A percentile compares a stretch with the other conserved stretches of the same genome.
These are phyloP conservation scores for Astrothelium macrocarpum DNA, from an alignment of 495 filamentous ascomycete species.

Conservation along the genomic window DNA sequence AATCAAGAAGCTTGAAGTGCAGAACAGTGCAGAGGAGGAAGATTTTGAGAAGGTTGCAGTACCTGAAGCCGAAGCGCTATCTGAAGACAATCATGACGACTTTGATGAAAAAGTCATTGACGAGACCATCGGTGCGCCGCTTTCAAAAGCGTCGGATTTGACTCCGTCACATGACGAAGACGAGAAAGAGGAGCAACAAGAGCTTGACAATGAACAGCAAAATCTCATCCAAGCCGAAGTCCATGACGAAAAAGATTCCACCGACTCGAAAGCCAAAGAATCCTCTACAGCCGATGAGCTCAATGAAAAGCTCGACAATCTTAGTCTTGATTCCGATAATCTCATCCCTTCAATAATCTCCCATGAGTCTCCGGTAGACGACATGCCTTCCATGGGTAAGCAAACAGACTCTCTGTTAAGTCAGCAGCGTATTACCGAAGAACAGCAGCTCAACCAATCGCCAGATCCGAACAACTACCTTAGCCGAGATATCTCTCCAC, in stretches of 20 bases:
- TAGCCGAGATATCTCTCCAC: conserved; percentile 37
- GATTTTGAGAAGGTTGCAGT: conserved; percentile 87
- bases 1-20: conserved; percentile 49
- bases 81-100: conserved; percentile 45
- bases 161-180: conserved; percentile 7
- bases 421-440: neutral
- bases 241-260: neutral
- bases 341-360: conserved; percentile 24
- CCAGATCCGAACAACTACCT: conserved; percentile 14
- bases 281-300: conserved; percentile 44
- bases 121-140: neutral
- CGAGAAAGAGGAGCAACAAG: conserved; percentile 46
- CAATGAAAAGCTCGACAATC: conserved; percentile 40
- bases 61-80: conserved; percentile 53
- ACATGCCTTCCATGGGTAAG: conserved; percentile 11
- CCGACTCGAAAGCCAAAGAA: conserved; percentile 18
- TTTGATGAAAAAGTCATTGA: conserved; percentile 33
- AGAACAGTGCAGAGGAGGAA: conserved; percentile 78
- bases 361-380: conserved; percentile 27
- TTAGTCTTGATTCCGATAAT: conserved; percentile 37
- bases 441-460: conserved; percentile 20
- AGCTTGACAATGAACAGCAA: conserved; percentile 63
- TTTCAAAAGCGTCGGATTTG: conserved; percentile 7
- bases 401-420: conserved; percentile 19
- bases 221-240: conserved; percentile 31